Evolutionary conservation across 257 asterid species (phyloP).

Genomic region (Voacanga thouarsii): DNA sequence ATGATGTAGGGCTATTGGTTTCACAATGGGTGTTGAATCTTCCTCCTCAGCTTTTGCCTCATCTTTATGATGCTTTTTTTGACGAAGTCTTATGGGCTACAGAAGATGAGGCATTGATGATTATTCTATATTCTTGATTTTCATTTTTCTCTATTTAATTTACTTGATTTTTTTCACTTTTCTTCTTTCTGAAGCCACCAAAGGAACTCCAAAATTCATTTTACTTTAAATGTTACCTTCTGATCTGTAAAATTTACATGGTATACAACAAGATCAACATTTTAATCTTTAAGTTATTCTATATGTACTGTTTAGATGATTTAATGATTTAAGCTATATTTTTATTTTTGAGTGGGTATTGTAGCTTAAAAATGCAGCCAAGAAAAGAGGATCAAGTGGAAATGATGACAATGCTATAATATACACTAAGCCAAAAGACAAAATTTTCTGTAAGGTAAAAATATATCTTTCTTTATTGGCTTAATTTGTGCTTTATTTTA

Average conservation of each 20-base stretch:
- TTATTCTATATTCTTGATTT: too few species aligned
- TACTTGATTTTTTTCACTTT: constrained; percentile 23
- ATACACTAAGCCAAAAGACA: constrained; percentile 70
- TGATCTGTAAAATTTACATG: constrained; percentile 78
- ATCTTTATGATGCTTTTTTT: too few species aligned
- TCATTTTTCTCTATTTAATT: too few species aligned
- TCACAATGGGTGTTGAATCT: too few species aligned
- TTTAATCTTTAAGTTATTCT: not conserved
- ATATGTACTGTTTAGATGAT: not conserved
- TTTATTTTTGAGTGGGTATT: not conserved
- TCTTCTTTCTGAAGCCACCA: constrained; percentile 53
- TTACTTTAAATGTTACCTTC: constrained; percentile 60
- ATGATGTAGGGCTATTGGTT: too few species aligned
- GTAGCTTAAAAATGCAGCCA: constrained; percentile 69
- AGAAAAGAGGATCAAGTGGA: too few species aligned
- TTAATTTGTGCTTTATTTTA: constrained; percentile 8
- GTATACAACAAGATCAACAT: constrained; percentile 24
- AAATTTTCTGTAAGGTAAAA: constrained; percentile 59
- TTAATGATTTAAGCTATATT: not conserved
- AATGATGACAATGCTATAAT: constrained; percentile 51
- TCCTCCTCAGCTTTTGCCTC: too few species aligned
- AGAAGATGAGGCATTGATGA: too few species aligned
- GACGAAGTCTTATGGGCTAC: too few species aligned
- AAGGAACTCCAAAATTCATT: constrained; percentile 64
- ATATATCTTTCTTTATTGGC: not conserved